Evolutionary conservation across 495 filamentous ascomycete genomes (phyloP), one percentile per base, ranked within the genome.

Genomic region (Emericellopsis terricola): DNA sequence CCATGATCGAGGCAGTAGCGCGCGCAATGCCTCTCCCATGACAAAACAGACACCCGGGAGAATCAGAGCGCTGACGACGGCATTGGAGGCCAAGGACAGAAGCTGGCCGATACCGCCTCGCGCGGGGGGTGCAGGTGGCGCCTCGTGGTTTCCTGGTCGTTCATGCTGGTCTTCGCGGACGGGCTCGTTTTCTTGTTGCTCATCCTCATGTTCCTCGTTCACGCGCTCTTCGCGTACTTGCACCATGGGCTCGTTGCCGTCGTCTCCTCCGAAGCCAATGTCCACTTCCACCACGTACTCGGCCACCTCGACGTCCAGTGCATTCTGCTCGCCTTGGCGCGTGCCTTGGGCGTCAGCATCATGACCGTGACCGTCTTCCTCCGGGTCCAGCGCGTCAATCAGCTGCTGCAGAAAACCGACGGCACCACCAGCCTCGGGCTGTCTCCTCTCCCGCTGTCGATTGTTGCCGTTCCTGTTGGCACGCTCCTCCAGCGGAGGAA

Each of bases 21-120:
- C 46, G 36, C 75, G 70, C 37, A 91, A 52, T 1, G 81, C 44
- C 34, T 77, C 73, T 34, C 82, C 82, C 54, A 81, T 66, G 10
- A 67, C 52, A 42, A 48, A 62, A 10, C 53, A 59, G 27, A 64
- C 49, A 15, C 44, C 48, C 5, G 62, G 61, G 33, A 52, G 47
- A 8, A 62, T 42, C 4, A 65, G 47, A 1, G 59, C 50, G 1
- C 54, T 53, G 37, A 52, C 47, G 8, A 62, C 35, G 41, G 47
- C 46, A 44, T 59, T 62, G 10, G 50, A 40, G 4, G 52, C 19
- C 19, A 9, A 24, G 3, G 33, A 35, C 21, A 35, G 33, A 14
- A 35, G 19, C n/a, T 15, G 15, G n/a, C 33, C 33, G 5, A 35
- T 19, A 6, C 33, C 33, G 19, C 23, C 24, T 8, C 28, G 21